Base-by-base conservation (phyloP, 129 eudicot genomes). In the Erigeron canadensis region DNA sequence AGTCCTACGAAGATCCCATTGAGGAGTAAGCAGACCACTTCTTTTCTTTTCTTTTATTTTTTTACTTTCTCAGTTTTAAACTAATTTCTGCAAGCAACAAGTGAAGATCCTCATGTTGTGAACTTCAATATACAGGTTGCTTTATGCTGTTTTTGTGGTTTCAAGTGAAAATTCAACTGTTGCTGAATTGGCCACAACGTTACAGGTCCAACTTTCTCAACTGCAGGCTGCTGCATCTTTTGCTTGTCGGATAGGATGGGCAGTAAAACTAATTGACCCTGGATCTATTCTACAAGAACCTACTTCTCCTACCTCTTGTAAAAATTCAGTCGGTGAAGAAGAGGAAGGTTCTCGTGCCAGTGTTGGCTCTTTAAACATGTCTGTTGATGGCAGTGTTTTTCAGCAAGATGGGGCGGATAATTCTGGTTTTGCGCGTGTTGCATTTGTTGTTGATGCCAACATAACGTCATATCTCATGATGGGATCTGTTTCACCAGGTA, bases 401-500 rank as follows among this genome's bases (percentile, higher is more conserved):
- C 90, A 81, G 66, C 87, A 82, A 63, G 96, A 89, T 76, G 83
- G 87, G 77, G 18, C 87, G 12, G 97, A 90, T 65, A 78, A 76
- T 70, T 79, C 88, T 46, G 89, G 84, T 70, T 77, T 78, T 78
- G 69, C 91, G 18, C 97, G 89, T 64, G 99, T 95, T 70, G 97
- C 99, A 46, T 95, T 95, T 84, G 88, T 95, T 68, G 99, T 95
- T 71, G 97, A 95, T 84, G 99, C 99, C 23, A 88, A 95, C 77
- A 95, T 95, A 72, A 95, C 99, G 55, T 95, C 99, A 8, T 95
- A 95, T 79, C 96, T 95, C 71, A 95, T 95, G 99, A 95, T 95
- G 99, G 99, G 99, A 39, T 95, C 99, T 75, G 97, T 95, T 77
- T 95, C 99, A 70, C 99, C 96, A 81, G 98, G 98, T 94, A 44